Base-by-base conservation (phyloP, 1,139 yeast species). In the Nakaseomyces uthaithaninus region DNA sequence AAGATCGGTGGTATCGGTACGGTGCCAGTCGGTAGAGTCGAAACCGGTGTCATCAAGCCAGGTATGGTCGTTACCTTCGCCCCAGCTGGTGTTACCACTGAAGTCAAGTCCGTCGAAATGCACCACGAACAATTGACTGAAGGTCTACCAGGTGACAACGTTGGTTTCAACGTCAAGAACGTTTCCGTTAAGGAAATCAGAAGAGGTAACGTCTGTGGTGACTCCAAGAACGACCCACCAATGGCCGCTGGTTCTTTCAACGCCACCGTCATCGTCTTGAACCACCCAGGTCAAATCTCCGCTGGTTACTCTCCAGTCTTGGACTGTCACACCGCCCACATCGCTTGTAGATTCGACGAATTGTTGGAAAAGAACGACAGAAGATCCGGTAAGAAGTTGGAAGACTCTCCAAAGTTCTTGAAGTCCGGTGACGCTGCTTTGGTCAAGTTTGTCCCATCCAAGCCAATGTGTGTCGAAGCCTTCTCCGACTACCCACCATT, bases 401-500 rank as follows among this genome's bases (percentile, higher is more conserved):
- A 84, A 77, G 86, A 77, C 63, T 55, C 64, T 66, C 94, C 94
- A 67, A 81, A 83, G 75, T 79, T 75, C 78, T 69, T 83, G 75
- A 83, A 84, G 80, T 80, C 93, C 53, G 94, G 94, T 80, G 94
- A 84, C 66, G 89, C 94, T 67, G 91, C 93, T 66, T 80, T 82
- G 65, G 94, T 83, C 68, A 82, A 77, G 77, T 77, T 84, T 79
- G 73, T 82, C 58, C 94, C 94, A 71, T 74, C 93, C 71, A 85
- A 85, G 85, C 95, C 95, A 69, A 81, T 85, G 94, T 84, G 93
- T 75, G 95, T 85, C 69, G 95, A 85, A 79, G 77, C 94, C 64
- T 85, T 81, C 93, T 75, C 93, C 66, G 91, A 84, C 72, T 86
- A 84, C 89, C 95, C 95, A 74, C 95, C 95, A 69, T 83, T 86